Evolutionary conservation across 1,139 yeast genomes (phyloP).

Genomic region (Scheffersomyces illinoinensis): DNA sequence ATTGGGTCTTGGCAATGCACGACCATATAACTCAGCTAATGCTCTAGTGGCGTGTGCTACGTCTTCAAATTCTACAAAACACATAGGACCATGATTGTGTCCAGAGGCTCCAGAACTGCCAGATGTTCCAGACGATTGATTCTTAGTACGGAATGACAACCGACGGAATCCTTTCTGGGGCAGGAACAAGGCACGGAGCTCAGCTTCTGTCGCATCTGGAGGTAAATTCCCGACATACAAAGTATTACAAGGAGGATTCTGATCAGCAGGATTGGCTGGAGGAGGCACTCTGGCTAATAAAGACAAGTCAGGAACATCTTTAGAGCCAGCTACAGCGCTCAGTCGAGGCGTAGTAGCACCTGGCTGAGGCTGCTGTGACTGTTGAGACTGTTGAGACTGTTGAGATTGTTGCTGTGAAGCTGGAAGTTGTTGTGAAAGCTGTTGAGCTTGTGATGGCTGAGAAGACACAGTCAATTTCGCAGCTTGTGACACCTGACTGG

Average conservation of each 20-base stretch:
- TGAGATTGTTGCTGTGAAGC: neutral
- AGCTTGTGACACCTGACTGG: neutral
- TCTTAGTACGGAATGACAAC: constrained; percentile 80
- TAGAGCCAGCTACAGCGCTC: constrained; percentile 12
- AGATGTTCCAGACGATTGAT: constrained; percentile 33
- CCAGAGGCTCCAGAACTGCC: constrained; percentile 27
- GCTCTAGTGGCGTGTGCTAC: constrained; percentile 93
- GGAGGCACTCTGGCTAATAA: constrained; percentile 82
- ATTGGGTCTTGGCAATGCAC: constrained; percentile 69
- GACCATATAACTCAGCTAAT: constrained; percentile 87
- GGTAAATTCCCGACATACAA: constrained; percentile 95
- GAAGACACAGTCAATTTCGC: neutral
- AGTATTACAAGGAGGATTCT: constrained; percentile 97
- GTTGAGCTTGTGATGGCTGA: constrained; percentile 1
- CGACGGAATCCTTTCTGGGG: constrained; percentile 93
- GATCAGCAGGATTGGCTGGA: constrained; percentile 98
- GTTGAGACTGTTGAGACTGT: constrained; percentile 4
- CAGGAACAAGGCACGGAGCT: constrained; percentile 80
- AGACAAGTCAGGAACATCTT: constrained; percentile 69
- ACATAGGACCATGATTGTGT: constrained; percentile 92
- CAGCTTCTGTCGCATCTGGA: constrained; percentile 95
- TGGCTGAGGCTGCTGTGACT: constrained; percentile 10
- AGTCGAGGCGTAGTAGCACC: constrained; percentile 7
- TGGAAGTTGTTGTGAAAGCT: neutral
- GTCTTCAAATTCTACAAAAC: constrained; percentile 97